Conservation (phyloP, 129 eudicot genomes). For the Flaveria linearis region DNA sequence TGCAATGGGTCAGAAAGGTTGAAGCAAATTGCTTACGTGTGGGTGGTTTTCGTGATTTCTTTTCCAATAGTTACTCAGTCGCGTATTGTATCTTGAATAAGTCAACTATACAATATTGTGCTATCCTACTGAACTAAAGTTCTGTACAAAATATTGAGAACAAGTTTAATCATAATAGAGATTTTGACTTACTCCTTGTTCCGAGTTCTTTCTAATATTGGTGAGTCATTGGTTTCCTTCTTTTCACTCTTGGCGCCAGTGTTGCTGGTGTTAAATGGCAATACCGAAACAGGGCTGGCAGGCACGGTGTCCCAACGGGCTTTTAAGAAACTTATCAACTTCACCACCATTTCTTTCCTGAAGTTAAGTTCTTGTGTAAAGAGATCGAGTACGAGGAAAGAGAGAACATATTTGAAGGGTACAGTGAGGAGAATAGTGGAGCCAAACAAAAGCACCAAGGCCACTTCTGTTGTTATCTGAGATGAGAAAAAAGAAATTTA, state of each 20-base stretch:
- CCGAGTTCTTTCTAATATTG: conserved; percentile 41
- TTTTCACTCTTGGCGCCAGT: conserved; percentile 32
- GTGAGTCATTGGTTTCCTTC: conserved; percentile 32
- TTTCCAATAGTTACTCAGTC: conserved; percentile 25
- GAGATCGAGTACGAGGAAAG: conserved; percentile 57
- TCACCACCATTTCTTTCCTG: conserved; percentile 64
- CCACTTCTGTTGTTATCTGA: conserved; percentile 89
- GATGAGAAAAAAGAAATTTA: conserved; percentile 18
- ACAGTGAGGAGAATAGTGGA: conserved; percentile 60
- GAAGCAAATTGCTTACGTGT: conserved; percentile 28
- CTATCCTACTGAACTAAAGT: conserved; percentile 17
- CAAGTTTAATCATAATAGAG: conserved; percentile 16
- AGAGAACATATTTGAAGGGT: conserved; percentile 80
- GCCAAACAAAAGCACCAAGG: conserved; percentile 68
- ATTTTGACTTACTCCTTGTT: conserved; percentile 29
- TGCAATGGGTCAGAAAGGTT: conserved; percentile 42
- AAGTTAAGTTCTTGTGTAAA: conserved; percentile 86
- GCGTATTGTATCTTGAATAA: conserved; percentile 21
- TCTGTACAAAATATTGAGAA: conserved; percentile 31
- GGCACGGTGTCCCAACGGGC: conserved; percentile 95
- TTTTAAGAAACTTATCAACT: conserved; percentile 57
- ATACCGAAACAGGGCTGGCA: conserved; percentile 76
- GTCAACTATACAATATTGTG: conserved; percentile 26
- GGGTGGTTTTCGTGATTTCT: conserved; percentile 28
- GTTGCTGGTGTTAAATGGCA: conserved; percentile 55